Conservation (phyloP, 225 moss, liverwort and hornwort species). For the Straminergon stramineum region DNA sequence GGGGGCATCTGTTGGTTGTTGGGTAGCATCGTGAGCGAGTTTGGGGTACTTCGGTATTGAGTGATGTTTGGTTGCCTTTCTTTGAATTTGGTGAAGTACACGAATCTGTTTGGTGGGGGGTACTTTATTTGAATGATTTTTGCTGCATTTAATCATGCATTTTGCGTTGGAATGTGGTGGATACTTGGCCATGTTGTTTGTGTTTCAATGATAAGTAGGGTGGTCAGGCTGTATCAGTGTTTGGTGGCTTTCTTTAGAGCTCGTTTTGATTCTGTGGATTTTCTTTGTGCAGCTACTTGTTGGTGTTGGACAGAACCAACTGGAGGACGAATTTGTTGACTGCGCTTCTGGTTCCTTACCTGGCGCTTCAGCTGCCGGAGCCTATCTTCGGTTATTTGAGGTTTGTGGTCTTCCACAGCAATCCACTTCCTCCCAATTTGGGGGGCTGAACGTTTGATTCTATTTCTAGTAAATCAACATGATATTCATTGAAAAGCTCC, state of each 20-base stretch:
- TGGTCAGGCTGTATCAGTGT: not conserved
- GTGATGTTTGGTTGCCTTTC: not conserved
- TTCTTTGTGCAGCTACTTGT: constrained; percentile 47
- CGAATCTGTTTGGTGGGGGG: not conserved
- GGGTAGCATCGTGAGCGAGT: not conserved
- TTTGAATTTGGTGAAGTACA: not conserved
- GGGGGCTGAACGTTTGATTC: not conserved
- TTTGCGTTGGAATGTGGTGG: not conserved
- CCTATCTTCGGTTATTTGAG: constrained; percentile 43
- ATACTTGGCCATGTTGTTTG: not conserved
- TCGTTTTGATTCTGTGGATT: not conserved
- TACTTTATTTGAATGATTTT: not conserved
- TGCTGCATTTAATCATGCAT: not conserved
- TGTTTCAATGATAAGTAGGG: not conserved
- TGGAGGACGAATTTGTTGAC: constrained; percentile 90
- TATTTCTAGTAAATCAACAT: not conserved
- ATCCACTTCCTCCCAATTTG: too few relatives aligned
- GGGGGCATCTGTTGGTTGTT: not conserved
- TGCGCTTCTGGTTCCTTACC: constrained; percentile 75
- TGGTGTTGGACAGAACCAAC: constrained; percentile 65
- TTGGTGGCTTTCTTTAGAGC: not conserved
- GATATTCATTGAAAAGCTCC: not conserved
- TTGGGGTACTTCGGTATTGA: not conserved
- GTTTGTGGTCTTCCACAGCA: not conserved
- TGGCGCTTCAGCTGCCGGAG: constrained; percentile 60